Base-by-base conservation (phyloP, 352 stramenopile genomes). In the Phytophthora colocasiae region DNA sequence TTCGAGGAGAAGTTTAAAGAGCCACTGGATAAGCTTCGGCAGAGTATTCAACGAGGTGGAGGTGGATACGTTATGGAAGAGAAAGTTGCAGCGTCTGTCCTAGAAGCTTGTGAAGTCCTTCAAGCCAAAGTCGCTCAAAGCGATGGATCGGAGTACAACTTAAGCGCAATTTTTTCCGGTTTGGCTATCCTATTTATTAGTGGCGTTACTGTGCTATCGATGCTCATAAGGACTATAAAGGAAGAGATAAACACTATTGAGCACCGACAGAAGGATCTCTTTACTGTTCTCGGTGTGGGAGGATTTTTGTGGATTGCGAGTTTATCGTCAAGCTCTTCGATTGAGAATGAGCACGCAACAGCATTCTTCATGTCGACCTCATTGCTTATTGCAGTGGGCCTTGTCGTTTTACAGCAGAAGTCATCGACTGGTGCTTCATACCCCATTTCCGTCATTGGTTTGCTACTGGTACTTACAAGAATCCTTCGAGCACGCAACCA, bases 301-400 rank as follows among this genome's bases (percentile, higher is more conserved):
- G 71, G 57, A 31, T 45, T 77, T 26, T 43, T 83, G 11, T 82
- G 93, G 26, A 83, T 92, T 52, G 63, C 65, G 14, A 93, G 79
- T 31, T 65, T 95, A 17, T 85, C 85, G 1, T 95, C 87, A 1
- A 95, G 82, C 31, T 96, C 89, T 4, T 93, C 86, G 17, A 96
- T 97, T 32, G 90, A 97, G 54, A 97, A 97, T 60, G 90, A 97
- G 55, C 90, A 97, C 55, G 89, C 87, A 11, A 94, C 85, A 9
- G 66, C 65, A 6, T 96, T 95, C 58, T 94, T 95, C 67, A 58
- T 96, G 41, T 64, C 81, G 6, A 89, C 80, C 0, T 87, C 74
- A 4, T 61, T 86, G 12, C 58, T 93, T 0, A 32, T 85, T 24
- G 66, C 56, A 0, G 34, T 63, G 15, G 61, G 40, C 24, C 39